Base-by-base conservation (phyloP, 2,329 filamentous ascomycete species). In the Scytalidium lignicola region DNA sequence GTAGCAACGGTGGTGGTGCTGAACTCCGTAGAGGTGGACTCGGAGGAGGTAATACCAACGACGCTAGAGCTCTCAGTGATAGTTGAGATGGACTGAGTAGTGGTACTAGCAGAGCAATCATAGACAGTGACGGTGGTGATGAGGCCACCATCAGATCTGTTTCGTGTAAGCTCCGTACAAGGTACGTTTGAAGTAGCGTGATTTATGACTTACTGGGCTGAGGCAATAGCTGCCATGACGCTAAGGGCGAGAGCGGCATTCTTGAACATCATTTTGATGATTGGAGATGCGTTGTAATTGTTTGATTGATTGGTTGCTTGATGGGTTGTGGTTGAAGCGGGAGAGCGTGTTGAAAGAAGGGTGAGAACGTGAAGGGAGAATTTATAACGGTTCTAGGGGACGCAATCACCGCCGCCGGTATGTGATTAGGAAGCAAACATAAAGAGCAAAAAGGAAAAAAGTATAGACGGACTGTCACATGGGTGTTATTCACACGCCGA, bases 221-320 rank as follows among this genome's bases (percentile, higher is more conserved):
- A 46, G 44, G 55, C 61, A 44, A 53, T 54, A 48, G 62, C 47
- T 39, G 62, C 62, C 55, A 63, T 54, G 51, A 57, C 55, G 55
- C 61, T 60, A 43, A 62, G 41, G 44, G 48, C 51, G 55, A 65
- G 29, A 46, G 58, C 54, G 52, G 57, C 43, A 51, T 55, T 46
- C 53, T 57, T 60, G 63, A 65, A 66, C 52, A 64, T 60, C 63
- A 66, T 66, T 43, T 65, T 66, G 60, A 60, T 26, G 54, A 56
- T 58, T 61, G 52, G 45, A 37, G 32, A 37, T 37, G 15, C n/a
- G 32, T 37, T 15, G 32, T 9, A 7, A 7, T 28, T n/a, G 32
- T 9, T 9, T 37, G 32, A 9, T n/a, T 13, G n/a, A n/a, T 26
- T 26, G 15, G 32, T 9, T 9, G 32, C 15, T 37, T 26, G 23